Percentiles rank a stretch among this genome's conserved stretches.
Evolutionary conservation across 371 early-diverging fungal species (phyloP).

Genomic region (Coemansia sp.): DNA sequence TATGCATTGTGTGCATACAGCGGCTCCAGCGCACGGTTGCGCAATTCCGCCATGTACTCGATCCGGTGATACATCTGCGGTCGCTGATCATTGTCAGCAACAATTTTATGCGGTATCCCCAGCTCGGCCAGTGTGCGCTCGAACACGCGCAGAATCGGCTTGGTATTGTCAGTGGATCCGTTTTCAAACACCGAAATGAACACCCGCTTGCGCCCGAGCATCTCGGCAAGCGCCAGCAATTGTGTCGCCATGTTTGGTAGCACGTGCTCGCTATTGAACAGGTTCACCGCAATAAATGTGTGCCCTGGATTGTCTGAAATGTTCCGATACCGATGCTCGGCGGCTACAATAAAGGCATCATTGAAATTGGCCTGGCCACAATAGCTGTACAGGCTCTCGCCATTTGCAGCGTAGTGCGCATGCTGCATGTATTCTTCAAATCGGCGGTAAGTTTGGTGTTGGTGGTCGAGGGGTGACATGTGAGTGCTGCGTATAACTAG

Average conservation of each 20-base stretch:
- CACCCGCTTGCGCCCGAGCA: conserved; percentile 33
- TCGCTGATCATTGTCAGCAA: conserved; percentile 13
- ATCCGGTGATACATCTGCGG: conserved; percentile 48
- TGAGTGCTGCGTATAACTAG: neutral
- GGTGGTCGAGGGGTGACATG: neutral
- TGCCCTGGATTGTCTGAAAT: neutral
- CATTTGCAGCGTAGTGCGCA: conserved; percentile 11
- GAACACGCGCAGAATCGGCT: conserved; percentile 31
- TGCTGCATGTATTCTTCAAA: conserved; percentile 21
- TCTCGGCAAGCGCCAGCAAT: conserved; percentile 36
- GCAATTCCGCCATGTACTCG: conserved; percentile 54
- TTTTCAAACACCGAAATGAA: conserved; percentile 54
- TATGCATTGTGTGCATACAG: conserved; percentile 18
- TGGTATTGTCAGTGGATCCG: conserved; percentile 52
- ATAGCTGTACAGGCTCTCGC: conserved; percentile 26
- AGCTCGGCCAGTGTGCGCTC: conserved; percentile 16
- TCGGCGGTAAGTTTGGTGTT: neutral
- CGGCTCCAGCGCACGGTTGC: conserved; percentile 55
- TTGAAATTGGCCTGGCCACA: conserved; percentile 25
- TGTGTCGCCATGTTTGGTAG: conserved; percentile 50
- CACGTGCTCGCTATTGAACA: conserved; percentile 50
- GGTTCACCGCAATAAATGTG: conserved; percentile 50
- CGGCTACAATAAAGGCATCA: conserved; percentile 6
- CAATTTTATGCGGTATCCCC: conserved; percentile 35
- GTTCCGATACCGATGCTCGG: conserved; percentile 18